Conservation (phyloP, 441 rosid genomes). For the California macrophylla region DNA sequence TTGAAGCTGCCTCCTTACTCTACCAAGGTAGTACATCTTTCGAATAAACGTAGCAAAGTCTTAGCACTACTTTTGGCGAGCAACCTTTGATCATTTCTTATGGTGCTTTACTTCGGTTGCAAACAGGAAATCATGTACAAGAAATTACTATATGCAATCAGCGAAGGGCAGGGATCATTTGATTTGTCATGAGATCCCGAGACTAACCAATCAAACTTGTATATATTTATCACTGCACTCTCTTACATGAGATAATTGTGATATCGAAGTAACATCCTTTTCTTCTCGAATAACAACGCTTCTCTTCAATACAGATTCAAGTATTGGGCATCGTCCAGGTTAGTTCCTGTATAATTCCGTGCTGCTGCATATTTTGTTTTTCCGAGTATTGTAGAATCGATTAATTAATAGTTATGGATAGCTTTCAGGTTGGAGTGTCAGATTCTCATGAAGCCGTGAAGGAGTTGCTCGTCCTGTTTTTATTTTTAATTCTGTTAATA, state of each 20-base stretch:
- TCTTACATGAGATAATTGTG: background rate
- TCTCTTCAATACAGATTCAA: background rate
- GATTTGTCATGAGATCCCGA: slow-evolving; percentile 58
- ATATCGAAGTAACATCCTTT: background rate
- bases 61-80: background rate
- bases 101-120: slow-evolving; percentile 2
- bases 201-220: background rate
- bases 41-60: too few relatives aligned
- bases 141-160: slow-evolving; percentile 83
- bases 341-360: background rate
- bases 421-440: background rate
- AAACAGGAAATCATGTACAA: slow-evolving; percentile 92
- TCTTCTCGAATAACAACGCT: background rate
- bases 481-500: background rate
- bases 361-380: too few relatives aligned
- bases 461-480: background rate
- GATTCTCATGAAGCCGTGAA: background rate
- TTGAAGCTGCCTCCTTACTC: slow-evolving; percentile 97
- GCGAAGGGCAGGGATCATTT: slow-evolving; percentile 95
- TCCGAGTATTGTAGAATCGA: too few relatives aligned
- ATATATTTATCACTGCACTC: background rate
- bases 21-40: slow-evolving; percentile 82
- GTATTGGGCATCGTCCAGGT: background rate
- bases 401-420: too few relatives aligned
- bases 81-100: background rate